phyloP scores from a whole-genome alignment of 2,329 filamentous ascomycete species.

The Alternaria triticimaculans region DNA sequence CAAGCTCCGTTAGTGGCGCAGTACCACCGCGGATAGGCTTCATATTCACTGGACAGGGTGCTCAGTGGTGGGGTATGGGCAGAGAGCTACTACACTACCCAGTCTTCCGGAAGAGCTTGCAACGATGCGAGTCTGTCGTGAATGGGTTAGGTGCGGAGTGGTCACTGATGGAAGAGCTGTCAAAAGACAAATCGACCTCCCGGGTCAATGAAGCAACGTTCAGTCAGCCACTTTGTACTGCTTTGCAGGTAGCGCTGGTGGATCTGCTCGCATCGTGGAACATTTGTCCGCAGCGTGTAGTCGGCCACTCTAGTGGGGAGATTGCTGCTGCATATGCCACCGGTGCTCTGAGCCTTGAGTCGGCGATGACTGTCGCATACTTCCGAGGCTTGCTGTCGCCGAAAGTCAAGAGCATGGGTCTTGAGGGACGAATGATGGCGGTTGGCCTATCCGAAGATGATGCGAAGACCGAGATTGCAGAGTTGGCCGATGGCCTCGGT shows the following conservation, averaged over 20 bases:
- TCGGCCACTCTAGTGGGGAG: constrained; percentile 39
- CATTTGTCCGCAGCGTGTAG: constrained; percentile 19
- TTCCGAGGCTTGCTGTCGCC: constrained; percentile 13
- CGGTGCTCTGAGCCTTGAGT: constrained; percentile 12
- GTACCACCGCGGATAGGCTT: constrained; percentile 12
- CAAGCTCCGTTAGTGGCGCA: not conserved
- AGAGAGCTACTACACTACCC: constrained; percentile 39
- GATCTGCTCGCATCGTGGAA: constrained; percentile 22
- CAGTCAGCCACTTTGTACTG: constrained; percentile 29
- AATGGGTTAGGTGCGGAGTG: constrained; percentile 7
- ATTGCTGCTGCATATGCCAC: constrained; percentile 34
- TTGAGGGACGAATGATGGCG: constrained; percentile 36
- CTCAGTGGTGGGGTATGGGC: constrained; percentile 53
- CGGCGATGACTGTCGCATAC: constrained; percentile 21
- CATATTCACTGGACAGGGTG: constrained; percentile 55
- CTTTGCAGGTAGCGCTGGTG: constrained; percentile 32
- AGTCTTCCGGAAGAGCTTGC: constrained; percentile 15
- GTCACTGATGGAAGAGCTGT: constrained; percentile 20
- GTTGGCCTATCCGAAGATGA: constrained; percentile 34
- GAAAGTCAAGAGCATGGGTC: constrained; percentile 10
- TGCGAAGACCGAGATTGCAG: constrained; percentile 3
- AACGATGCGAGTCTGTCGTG: constrained; percentile 8
- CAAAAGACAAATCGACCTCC: constrained; percentile 4
- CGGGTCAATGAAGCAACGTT: constrained; percentile 17
- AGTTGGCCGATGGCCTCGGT: constrained; percentile 19